Conservation (phyloP, 2,329 filamentous ascomycete genomes). For the Penicillium sp. region DNA sequence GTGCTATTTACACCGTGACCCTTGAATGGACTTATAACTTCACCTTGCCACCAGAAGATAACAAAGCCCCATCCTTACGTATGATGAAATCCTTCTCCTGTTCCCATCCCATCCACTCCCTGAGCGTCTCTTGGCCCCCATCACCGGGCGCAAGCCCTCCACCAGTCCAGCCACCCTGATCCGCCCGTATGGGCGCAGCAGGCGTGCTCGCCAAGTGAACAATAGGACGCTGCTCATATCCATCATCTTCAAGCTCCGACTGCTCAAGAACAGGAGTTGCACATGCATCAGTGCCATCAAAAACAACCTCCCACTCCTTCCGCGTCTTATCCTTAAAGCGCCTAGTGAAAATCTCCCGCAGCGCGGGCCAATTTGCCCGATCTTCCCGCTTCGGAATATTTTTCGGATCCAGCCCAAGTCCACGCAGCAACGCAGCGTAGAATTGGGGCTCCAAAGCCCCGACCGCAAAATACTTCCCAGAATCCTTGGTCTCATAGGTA, state of each 20-base stretch:
- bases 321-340: conserved; percentile 72
- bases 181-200: conserved; percentile 57
- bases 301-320: conserved; percentile 78
- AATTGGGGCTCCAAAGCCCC: conserved; percentile 89
- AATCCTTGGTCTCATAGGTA: conserved; percentile 81
- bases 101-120: conserved; percentile 76
- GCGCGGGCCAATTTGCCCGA: conserved; percentile 65
- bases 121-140: conserved; percentile 70
- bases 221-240: conserved; percentile 50
- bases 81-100: conserved; percentile 72
- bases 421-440: conserved; percentile 67
- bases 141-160: conserved; percentile 64
- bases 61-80: conserved; percentile 60
- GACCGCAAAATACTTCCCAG: conserved; percentile 75
- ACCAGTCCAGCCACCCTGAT: conserved; percentile 70
- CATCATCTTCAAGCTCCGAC: conserved; percentile 65
- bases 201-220: conserved; percentile 67
- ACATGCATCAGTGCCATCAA: conserved; percentile 90
- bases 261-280: conserved; percentile 84
- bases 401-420: conserved; percentile 60
- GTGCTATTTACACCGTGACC: no score
- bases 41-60: conserved; percentile 45
- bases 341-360: conserved; percentile 62
- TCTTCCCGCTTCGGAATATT: conserved; percentile 58
- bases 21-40: not conserved